phyloP scores from a whole-genome alignment of 2,329 filamentous ascomycete genomes.

The Hymenoscyphus occultus region DNA sequence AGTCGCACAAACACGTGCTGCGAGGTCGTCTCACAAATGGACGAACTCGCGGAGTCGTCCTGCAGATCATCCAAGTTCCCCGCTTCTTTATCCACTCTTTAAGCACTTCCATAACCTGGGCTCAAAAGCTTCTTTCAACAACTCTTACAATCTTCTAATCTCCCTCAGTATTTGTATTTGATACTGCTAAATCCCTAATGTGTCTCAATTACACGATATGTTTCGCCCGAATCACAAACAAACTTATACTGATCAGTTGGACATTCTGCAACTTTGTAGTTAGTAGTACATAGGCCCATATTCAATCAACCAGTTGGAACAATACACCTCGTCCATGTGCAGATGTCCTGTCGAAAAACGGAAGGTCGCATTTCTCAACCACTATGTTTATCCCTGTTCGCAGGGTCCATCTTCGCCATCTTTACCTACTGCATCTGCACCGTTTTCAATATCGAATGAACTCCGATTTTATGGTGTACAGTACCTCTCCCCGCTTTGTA shows the following conservation, averaged over 20 bases:
- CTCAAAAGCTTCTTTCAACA: not conserved
- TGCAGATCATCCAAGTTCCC: not conserved
- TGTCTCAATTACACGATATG: not conserved
- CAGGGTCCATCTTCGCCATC: not conserved
- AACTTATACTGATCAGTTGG: not conserved
- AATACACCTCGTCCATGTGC: not conserved
- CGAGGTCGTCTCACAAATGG: not conserved
- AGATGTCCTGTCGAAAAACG: not conserved
- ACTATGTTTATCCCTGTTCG: not conserved
- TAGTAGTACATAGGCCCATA: not conserved
- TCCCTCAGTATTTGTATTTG: too few species aligned
- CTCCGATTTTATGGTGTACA: not conserved
- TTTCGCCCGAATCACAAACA: not conserved
- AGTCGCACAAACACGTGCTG: not conserved
- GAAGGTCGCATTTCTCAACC: not conserved
- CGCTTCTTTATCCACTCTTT: not conserved
- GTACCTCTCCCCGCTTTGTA: not conserved
- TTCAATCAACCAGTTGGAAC: constrained; percentile 1
- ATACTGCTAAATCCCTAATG: too few species aligned
- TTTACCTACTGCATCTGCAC: not conserved
- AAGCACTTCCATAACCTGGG: not conserved
- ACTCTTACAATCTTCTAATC: too few species aligned
- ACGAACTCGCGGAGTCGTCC: not conserved
- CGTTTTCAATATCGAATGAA: not conserved
- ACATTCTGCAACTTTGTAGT: not conserved